A percentile compares a stretch with the other conserved stretches of the same genome.
Conservation (phyloP, 148 eudicot species). For the Amaranthus hypochondriacus region DNA sequence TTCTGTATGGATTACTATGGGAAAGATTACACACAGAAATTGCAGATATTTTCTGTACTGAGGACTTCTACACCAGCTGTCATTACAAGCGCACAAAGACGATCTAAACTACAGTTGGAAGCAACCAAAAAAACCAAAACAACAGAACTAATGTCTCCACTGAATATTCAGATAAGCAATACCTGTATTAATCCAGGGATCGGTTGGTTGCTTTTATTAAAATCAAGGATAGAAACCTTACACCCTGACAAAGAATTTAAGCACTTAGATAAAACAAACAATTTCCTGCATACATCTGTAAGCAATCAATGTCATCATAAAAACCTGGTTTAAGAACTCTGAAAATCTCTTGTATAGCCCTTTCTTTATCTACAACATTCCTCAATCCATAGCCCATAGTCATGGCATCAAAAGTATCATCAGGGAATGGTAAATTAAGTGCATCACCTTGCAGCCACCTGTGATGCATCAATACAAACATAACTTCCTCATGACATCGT, state of each 20-base stretch:
- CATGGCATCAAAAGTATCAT: conserved; percentile 68
- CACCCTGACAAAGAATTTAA: background rate
- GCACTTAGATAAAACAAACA: background rate
- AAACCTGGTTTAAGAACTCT: conserved; percentile 77
- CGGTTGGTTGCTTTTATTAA: too few species aligned
- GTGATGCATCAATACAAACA: conserved; percentile 6
- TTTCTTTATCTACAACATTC: conserved; percentile 57
- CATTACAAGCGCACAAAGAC: background rate
- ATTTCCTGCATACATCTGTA: background rate
- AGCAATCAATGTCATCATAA: background rate
- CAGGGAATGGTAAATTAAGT: conserved; percentile 66
- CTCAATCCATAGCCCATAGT: conserved; percentile 85
- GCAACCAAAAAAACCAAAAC: background rate
- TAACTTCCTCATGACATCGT: background rate
- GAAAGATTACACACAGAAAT: too few species aligned
- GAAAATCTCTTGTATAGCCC: conserved; percentile 54
- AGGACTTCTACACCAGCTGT: too few species aligned
- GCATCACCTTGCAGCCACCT: conserved; percentile 90
- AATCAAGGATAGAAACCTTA: too few species aligned
- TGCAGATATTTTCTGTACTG: too few species aligned
- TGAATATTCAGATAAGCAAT: background rate
- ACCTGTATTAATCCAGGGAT: too few species aligned
- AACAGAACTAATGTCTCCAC: background rate
- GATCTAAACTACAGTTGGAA: background rate
- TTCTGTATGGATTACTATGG: too few species aligned